Evolutionary conservation across 108 stramenopile species (phyloP).

Genomic region (Stephanodiscus minutulus): DNA sequence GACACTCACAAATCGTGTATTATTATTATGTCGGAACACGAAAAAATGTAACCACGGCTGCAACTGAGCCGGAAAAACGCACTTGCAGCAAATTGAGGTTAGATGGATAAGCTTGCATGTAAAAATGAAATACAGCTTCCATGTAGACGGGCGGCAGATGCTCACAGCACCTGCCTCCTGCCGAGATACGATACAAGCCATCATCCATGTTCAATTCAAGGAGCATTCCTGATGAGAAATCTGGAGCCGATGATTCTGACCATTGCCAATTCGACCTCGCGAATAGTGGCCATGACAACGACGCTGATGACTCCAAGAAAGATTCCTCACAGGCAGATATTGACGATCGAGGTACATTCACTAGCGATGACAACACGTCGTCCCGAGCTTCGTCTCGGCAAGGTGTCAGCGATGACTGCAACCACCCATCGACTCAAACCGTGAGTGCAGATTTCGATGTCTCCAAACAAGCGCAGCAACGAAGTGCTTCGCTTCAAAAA

Average conservation of each 20-base stretch:
- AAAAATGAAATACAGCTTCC: conserved; percentile 1
- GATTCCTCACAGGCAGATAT: not conserved
- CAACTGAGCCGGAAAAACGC: no score
- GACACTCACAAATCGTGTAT: no score
- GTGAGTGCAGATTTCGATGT: not conserved
- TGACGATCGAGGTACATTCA: not conserved
- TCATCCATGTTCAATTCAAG: not conserved
- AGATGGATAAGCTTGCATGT: not conserved
- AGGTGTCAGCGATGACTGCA: not conserved
- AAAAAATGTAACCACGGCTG: no score
- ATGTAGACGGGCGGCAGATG: not conserved
- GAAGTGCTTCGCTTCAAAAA: not conserved
- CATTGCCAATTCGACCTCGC: not conserved
- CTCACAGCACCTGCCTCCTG: no score
- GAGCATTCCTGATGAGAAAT: not conserved
- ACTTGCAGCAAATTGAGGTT: not conserved
- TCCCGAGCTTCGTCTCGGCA: not conserved
- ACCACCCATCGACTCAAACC: not conserved
- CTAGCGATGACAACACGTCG: not conserved
- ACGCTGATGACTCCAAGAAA: not conserved
- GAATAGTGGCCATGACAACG: not conserved
- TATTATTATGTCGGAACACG: no score
- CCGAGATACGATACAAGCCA: no score
- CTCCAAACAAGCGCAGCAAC: not conserved
- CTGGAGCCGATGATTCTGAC: not conserved